phyloP scores from a whole-genome alignment of 495 filamentous ascomycete genomes.

The Daldinia grandis region DNA sequence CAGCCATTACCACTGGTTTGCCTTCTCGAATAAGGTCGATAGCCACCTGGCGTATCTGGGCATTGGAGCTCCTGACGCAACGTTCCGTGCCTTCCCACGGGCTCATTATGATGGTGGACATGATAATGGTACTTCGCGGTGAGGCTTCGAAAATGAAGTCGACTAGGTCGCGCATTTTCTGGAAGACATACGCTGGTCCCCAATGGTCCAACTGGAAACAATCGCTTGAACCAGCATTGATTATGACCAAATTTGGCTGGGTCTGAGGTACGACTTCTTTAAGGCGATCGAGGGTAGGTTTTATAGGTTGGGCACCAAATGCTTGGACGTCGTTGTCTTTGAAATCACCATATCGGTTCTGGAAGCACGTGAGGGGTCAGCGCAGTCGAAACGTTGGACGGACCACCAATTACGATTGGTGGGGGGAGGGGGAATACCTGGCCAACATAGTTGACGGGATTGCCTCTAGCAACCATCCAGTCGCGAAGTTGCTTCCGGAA shows the following conservation, averaged over 20 bases:
- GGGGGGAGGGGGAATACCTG: conserved; percentile 31
- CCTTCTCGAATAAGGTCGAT: conserved; percentile 50
- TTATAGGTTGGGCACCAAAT: conserved; percentile 43
- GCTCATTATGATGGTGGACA: conserved; percentile 41
- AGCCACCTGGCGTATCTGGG: conserved; percentile 49
- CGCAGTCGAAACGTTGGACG: conserved; percentile 7
- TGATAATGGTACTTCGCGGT: conserved; percentile 42
- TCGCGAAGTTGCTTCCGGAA: conserved; percentile 59
- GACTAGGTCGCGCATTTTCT: conserved; percentile 43
- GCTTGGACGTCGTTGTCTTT: conserved; percentile 46
- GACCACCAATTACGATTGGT: neutral
- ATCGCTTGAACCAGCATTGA: conserved; percentile 46
- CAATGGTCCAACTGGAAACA: conserved; percentile 45
- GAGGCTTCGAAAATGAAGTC: conserved; percentile 44
- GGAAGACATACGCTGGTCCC: conserved; percentile 38
- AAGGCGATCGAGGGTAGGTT: conserved; percentile 39
- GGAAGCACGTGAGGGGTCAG: conserved; percentile 23
- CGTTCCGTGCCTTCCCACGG: conserved; percentile 44
- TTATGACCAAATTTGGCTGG: conserved; percentile 43
- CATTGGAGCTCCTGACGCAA: conserved; percentile 47
- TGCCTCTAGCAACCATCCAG: conserved; percentile 46
- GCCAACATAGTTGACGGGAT: conserved; percentile 47
- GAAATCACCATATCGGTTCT: conserved; percentile 46
- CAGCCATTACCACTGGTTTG: conserved; percentile 40
- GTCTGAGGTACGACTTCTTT: conserved; percentile 43